A percentile compares a stretch with the other conserved stretches of the same genome.
Conservation (phyloP, 371 early-diverging fungal species). For the Lichtheimia ramosa region DNA sequence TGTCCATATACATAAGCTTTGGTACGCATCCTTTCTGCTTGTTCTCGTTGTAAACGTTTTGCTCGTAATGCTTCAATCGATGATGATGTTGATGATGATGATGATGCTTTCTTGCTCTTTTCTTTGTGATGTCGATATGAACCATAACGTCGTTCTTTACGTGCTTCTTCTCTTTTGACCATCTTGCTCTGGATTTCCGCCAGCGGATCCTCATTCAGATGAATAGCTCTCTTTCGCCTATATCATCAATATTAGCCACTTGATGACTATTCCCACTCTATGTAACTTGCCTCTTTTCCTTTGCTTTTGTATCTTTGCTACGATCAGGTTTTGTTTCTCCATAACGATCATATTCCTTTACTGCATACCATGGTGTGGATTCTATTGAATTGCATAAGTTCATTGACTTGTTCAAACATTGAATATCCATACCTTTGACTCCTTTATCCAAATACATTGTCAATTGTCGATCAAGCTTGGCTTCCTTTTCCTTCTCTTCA, state of each 20-base stretch:
- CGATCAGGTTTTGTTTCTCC: constrained; percentile 7
- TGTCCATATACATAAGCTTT: constrained; percentile 21
- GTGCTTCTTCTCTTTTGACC: constrained; percentile 10
- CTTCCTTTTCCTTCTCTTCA: constrained; percentile 56
- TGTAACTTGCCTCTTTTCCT: neutral
- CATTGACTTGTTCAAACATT: neutral
- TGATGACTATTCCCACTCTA: neutral
- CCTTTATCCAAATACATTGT: constrained; percentile 69
- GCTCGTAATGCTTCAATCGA: constrained; percentile 40
- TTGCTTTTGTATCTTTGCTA: constrained; percentile 1
- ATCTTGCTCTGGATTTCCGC: constrained; percentile 15
- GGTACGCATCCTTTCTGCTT: constrained; percentile 27
- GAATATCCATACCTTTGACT: constrained; percentile 28
- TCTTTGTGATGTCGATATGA: neutral
- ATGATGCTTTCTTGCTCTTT: constrained; percentile 7
- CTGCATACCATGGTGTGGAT: constrained; percentile 37
- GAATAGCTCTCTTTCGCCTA: constrained; percentile 11
- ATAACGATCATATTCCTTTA: constrained; percentile 23
- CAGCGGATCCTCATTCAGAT: constrained; percentile 29
- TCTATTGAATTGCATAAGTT: constrained; percentile 4
- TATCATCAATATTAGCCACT: constrained; percentile 11
- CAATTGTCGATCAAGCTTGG: constrained; percentile 56
- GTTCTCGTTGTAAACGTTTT: constrained; percentile 42
- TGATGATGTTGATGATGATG: constrained; percentile 18
- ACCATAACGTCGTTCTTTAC: neutral